Evolutionary conservation across 2,329 filamentous ascomycete species (phyloP), one percentile per base, ranked within the genome.

Genomic region (Chalaropsis thielavioides): DNA sequence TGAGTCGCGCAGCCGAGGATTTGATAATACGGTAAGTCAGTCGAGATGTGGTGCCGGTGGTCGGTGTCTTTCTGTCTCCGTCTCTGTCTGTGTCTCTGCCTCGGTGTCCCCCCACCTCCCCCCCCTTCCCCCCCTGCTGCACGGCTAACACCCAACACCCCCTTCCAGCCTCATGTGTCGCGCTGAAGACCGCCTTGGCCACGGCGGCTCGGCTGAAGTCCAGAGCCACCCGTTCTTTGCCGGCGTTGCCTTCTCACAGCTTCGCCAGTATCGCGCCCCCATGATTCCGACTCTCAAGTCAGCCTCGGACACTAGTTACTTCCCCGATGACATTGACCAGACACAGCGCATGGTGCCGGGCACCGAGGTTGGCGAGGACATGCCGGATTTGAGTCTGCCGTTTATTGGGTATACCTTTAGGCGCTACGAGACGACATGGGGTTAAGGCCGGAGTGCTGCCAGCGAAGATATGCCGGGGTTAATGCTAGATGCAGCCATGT

Each of bases 261-360:
- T 99, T 69, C 90, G 94, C 69, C 86, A 88, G 67, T 97, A 99
- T 72, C 88, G 92, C 44, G 94, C 94, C 66, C 94, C 94, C 0
- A 99, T 99, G 73, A 92, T 97, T 78, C 94, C 94, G 2, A 90
- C 91, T 72, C 80, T 99, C 69, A 88, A 89, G 67, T 95, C 90
- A 68, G 94, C 94, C 75, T 88, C 96, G 71, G 94, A 99, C 74
- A 96, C 94, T 22, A 92, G 92, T 59, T 97, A 99, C 80, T 99
- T 99, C 85, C 94, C 94, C 10, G 94, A 99, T 73, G 94, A 99
- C 76, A 96, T 99, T 73, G 91, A 95, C 71, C 92, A 97, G 79
- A 92, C 91, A 64, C 92, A 96, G 40, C 65, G 65, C 19, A 66
- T 66, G 65, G 65, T 66, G 27, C 65, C 65, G 4, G 62, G 54